phyloP scores from a whole-genome alignment of 768 basidiomycete genomes.

The Xerocomus spinulosus region DNA sequence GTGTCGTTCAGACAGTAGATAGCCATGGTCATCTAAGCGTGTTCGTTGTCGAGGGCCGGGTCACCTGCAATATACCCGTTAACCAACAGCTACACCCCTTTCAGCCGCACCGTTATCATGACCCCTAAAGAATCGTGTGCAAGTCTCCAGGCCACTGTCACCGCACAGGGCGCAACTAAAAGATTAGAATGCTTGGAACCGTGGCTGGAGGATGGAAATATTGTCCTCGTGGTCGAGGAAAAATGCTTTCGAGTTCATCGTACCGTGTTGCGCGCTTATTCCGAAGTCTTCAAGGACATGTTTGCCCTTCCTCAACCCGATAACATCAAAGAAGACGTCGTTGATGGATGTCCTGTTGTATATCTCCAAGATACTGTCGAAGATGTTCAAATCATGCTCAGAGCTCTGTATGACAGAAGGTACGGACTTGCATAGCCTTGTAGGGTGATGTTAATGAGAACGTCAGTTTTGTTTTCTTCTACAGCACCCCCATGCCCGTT shows the following conservation, averaged over 20 bases:
- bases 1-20: no score
- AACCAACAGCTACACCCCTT: no score
- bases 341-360: conserved; percentile 22
- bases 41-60: no score
- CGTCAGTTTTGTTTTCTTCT: conserved; percentile 7
- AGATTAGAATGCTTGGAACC: not conserved
- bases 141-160: not conserved
- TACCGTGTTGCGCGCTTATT: conserved; percentile 22
- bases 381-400: conserved; percentile 16
- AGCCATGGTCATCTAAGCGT: no score
- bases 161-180: not conserved
- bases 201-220: conserved; percentile 25
- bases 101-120: no score
- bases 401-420: conserved; percentile 16
- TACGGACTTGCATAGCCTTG: not conserved
- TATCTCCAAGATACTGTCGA: conserved; percentile 9
- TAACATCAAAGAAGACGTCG: not conserved
- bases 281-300: conserved; percentile 31
- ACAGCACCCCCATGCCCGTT: conserved; percentile 8
- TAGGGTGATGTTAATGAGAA: not conserved
- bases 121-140: not conserved
- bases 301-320: conserved; percentile 13
- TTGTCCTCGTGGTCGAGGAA: conserved; percentile 23
- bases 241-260: conserved; percentile 32
- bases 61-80: no score